These are phyloP conservation scores for Leucocoprinus leucothites DNA, from an alignment of 768 basidiomycete species.

Conservation along the genomic window DNA sequence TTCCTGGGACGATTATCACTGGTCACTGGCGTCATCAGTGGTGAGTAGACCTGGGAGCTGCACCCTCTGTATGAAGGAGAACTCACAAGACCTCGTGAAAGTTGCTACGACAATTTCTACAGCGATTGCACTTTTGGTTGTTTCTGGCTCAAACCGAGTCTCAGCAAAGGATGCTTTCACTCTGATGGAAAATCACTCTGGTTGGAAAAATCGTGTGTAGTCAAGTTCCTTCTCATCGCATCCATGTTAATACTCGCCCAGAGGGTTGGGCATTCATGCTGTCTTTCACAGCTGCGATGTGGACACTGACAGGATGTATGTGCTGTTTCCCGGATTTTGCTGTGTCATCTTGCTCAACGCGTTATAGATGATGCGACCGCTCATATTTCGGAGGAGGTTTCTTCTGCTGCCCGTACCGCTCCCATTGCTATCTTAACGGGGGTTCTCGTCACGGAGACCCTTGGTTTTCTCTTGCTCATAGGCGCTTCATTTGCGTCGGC, in stretches of 20 bases:
- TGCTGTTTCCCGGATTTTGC: not conserved
- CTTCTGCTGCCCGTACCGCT: slow-evolving; percentile 51
- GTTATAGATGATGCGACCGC: slow-evolving; percentile 58
- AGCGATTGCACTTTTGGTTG: slow-evolving; percentile 48
- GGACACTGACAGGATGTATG: slow-evolving; percentile 63
- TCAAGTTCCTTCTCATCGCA: not conserved
- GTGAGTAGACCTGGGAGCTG: slow-evolving; percentile 23
- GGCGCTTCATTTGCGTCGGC: slow-evolving; percentile 54
- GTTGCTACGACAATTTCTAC: slow-evolving; percentile 58
- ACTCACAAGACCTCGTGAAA: slow-evolving; percentile 16
- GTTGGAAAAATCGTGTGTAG: slow-evolving; percentile 49
- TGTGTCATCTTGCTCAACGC: not conserved
- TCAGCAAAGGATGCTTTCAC: slow-evolving; percentile 58
- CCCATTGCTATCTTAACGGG: slow-evolving; percentile 59
- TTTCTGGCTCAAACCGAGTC: slow-evolving; percentile 43
- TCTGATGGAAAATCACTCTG: slow-evolving; percentile 57
- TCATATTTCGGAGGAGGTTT: slow-evolving; percentile 61
- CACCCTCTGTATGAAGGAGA: no score
- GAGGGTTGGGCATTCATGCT: slow-evolving; percentile 63
- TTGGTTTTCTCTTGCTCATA: slow-evolving; percentile 55
- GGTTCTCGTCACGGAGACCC: slow-evolving; percentile 46
- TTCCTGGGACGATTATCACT: slow-evolving; percentile 56
- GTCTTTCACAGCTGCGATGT: slow-evolving; percentile 62
- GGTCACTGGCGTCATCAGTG: slow-evolving; percentile 54
- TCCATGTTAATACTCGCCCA: slow-evolving; percentile 17